phyloP scores from a whole-genome alignment of 176 grass and related monocot genomes.

The Phragmites australis region DNA sequence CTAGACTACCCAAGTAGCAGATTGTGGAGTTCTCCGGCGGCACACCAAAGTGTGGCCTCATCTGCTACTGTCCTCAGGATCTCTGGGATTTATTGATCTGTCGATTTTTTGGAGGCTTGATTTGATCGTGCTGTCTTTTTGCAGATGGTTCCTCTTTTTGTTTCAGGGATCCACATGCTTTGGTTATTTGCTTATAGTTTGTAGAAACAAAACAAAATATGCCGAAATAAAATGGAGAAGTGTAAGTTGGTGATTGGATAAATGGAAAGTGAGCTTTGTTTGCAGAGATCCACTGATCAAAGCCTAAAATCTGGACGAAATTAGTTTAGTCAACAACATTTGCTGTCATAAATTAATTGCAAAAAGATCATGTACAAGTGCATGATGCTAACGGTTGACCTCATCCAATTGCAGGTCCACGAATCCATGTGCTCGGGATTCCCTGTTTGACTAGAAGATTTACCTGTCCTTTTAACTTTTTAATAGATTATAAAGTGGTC shows the following conservation, averaged over 20 bases:
- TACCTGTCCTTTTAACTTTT: neutral
- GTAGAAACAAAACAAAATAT: neutral
- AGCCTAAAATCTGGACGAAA: neutral
- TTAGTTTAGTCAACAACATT: neutral
- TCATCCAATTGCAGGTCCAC: neutral
- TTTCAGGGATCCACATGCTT: neutral
- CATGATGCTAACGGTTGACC: neutral
- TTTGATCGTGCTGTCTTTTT: neutral
- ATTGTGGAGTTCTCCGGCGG: no score
- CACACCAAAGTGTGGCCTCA: no score
- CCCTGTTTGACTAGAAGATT: neutral
- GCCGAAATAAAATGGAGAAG: neutral
- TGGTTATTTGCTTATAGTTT: neutral
- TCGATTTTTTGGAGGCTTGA: neutral
- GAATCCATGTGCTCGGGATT: neutral
- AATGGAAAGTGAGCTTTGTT: neutral
- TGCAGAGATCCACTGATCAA: neutral
- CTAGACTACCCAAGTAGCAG: no score
- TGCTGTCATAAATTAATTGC: neutral
- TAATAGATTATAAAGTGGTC: neutral
- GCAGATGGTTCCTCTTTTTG: neutral
- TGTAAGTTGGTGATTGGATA: neutral
- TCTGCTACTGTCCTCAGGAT: no score
- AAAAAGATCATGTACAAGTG: neutral
- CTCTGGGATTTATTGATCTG: neutral